These are phyloP conservation scores for Coemansia sp. DNA, from an alignment of 192 early-diverging fungal genomes.

Conservation along the genomic window DNA sequence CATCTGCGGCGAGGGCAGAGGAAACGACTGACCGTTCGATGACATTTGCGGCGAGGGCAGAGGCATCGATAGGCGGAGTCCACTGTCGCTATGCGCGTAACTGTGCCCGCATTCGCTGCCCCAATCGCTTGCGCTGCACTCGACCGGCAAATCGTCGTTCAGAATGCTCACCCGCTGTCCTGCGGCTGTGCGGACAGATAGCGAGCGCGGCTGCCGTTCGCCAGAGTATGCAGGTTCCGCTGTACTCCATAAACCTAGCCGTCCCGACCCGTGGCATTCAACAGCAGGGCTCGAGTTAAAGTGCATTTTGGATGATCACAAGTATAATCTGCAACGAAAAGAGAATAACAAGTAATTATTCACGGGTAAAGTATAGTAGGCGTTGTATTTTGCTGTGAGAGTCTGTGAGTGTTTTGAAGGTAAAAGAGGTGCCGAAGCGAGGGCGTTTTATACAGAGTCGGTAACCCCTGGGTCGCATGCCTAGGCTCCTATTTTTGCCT, in stretches of 20 bases:
- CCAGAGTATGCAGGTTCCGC: not conserved
- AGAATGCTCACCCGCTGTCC: conserved; percentile 52
- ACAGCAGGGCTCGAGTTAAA: not conserved
- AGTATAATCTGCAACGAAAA: not conserved
- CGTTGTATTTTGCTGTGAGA: not conserved
- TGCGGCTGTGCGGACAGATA: conserved; percentile 45
- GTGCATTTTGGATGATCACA: not conserved
- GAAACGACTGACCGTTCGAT: conserved; percentile 29
- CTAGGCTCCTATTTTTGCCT: conserved; percentile 1
- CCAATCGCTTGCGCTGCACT: not conserved
- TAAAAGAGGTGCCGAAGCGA: not conserved
- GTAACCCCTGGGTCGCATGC: conserved; percentile 6
- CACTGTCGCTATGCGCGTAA: conserved; percentile 21
- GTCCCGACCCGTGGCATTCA: not conserved
- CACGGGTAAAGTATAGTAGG: not conserved
- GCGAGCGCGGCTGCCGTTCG: conserved; percentile 27
- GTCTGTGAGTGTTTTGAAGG: not conserved
- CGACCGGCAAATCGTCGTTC: conserved; percentile 24
- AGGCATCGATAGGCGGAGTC: conserved; percentile 28
- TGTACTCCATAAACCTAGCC: conserved; percentile 5
- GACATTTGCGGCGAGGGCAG: conserved; percentile 24
- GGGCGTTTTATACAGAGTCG: conserved; percentile 6
- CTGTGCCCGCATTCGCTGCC: conserved; percentile 23
- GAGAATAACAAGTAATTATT: not conserved
- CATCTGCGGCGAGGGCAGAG: conserved; percentile 28